phyloP scores from a whole-genome alignment of 306 rosid species.

The Cucurbita argyrosperma region DNA sequence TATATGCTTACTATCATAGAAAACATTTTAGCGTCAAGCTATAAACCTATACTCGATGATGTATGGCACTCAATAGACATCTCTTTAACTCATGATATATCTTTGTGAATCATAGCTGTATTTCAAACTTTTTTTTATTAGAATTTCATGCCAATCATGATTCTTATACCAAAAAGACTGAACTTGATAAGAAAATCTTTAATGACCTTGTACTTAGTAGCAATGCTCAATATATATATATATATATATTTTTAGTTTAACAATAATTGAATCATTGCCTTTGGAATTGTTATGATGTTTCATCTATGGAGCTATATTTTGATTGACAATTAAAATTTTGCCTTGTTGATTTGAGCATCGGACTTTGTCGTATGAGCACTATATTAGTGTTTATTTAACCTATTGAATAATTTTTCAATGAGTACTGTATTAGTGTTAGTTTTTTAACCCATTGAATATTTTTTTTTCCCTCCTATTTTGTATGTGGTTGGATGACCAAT shows the following conservation, averaged over 20 bases:
- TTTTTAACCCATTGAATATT: too few relatives aligned
- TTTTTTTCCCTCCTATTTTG: background rate
- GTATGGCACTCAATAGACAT: background rate
- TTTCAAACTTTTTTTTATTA: background rate
- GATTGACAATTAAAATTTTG: too few relatives aligned
- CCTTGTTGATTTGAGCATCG: background rate
- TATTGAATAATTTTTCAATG: background rate
- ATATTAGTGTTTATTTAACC: background rate
- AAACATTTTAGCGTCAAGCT: too few relatives aligned
- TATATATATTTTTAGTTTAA: too few relatives aligned
- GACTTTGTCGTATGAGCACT: background rate
- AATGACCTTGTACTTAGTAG: background rate
- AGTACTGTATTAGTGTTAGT: too few relatives aligned
- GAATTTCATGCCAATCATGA: background rate
- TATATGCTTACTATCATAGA: too few relatives aligned
- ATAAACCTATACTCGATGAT: background rate
- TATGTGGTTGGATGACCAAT: background rate
- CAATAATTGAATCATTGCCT: too few relatives aligned
- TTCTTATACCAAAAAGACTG: background rate
- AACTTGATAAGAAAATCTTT: background rate
- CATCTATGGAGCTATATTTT: too few relatives aligned
- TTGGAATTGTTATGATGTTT: too few relatives aligned
- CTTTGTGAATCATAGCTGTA: background rate
- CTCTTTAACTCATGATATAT: background rate
- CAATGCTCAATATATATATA: too few relatives aligned